Conservation (phyloP, 1,139 yeast species). For the Yamadazyma trypodendri region DNA sequence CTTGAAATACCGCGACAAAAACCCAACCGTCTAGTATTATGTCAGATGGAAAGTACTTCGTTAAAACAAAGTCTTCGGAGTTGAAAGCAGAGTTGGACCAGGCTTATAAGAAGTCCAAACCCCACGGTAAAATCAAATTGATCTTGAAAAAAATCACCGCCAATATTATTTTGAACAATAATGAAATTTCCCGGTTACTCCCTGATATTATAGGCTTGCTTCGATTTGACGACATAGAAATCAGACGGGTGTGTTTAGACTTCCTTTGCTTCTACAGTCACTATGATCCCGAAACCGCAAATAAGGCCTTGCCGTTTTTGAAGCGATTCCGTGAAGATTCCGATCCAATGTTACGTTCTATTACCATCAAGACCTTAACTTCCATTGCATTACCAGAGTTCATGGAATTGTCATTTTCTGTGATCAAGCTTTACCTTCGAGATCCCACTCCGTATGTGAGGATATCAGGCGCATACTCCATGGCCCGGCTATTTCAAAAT, state of each 20-base stretch:
- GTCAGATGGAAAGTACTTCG: conserved; percentile 46
- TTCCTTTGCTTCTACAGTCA: conserved; percentile 62
- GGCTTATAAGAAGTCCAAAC: conserved; percentile 54
- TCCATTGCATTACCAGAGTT: conserved; percentile 57
- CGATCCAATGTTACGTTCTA: conserved; percentile 33
- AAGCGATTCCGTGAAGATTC: conserved; percentile 46
- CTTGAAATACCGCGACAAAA: not conserved
- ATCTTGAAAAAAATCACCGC: conserved; percentile 78
- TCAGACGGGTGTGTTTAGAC: conserved; percentile 65
- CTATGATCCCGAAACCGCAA: conserved; percentile 52
- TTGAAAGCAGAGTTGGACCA: conserved; percentile 55
- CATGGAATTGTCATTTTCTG: conserved; percentile 30
- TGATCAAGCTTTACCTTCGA: conserved; percentile 33
- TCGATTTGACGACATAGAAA: conserved; percentile 65
- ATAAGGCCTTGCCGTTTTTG: conserved; percentile 57
- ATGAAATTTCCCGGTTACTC: conserved; percentile 66
- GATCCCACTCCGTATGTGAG: conserved; percentile 63
- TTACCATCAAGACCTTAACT: conserved; percentile 66
- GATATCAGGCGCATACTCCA: conserved; percentile 67
- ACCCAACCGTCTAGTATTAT: conserved; percentile 16
- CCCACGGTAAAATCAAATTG: conserved; percentile 48
- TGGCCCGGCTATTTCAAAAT: conserved; percentile 65
- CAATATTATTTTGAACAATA: conserved; percentile 78
- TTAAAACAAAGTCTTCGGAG: conserved; percentile 51
- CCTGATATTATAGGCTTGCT: conserved; percentile 66